A percentile compares a stretch with the other conserved stretches of the same genome.
These are phyloP conservation scores for Neofusicoccum ribis DNA, from an alignment of 2,329 filamentous ascomycete species.

Conservation along the genomic window DNA sequence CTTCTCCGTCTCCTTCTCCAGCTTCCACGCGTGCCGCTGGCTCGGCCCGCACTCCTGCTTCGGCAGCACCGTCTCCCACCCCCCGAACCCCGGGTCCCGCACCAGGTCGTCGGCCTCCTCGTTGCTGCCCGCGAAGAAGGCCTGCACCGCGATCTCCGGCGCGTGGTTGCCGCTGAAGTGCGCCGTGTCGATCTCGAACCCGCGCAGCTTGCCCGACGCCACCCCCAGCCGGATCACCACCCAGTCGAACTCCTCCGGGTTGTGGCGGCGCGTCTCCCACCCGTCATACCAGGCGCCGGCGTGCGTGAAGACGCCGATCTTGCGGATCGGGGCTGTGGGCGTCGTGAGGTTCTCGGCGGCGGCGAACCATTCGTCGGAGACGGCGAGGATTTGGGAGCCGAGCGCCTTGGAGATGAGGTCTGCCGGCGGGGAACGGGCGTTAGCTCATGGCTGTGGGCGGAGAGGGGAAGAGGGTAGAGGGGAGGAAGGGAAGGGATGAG, in stretches of 20 bases:
- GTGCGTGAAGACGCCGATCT: slow-evolving; percentile 59
- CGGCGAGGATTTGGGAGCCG: slow-evolving; percentile 54
- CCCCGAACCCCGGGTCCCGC: slow-evolving; percentile 37
- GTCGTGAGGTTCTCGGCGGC: slow-evolving; percentile 60
- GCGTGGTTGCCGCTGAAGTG: slow-evolving; percentile 84
- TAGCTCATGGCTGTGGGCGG: neutral
- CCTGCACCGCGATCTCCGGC: slow-evolving; percentile 75
- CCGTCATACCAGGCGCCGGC: slow-evolving; percentile 66
- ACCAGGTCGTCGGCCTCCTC: slow-evolving; percentile 60
- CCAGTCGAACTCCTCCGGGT: slow-evolving; percentile 59
- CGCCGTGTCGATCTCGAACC: slow-evolving; percentile 77
- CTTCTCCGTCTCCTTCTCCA: slow-evolving; percentile 58
- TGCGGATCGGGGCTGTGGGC: slow-evolving; percentile 56
- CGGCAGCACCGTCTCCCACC: slow-evolving; percentile 71
- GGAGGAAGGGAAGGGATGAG: neutral
- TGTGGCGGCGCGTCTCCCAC: slow-evolving; percentile 65
- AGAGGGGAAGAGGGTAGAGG: neutral
- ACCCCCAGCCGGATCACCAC: slow-evolving; percentile 61
- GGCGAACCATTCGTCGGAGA: slow-evolving; percentile 64
- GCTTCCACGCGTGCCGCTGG: slow-evolving; percentile 71
- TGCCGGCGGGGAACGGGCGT: slow-evolving; percentile 25
- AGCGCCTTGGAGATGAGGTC: slow-evolving; percentile 56
- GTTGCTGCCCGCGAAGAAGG: slow-evolving; percentile 59
- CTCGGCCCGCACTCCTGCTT: slow-evolving; percentile 72
- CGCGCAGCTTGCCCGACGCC: slow-evolving; percentile 68